Conservation (phyloP, 1,284 basidiomycete species). For the Cutaneotrichosporon spelunceum region DNA sequence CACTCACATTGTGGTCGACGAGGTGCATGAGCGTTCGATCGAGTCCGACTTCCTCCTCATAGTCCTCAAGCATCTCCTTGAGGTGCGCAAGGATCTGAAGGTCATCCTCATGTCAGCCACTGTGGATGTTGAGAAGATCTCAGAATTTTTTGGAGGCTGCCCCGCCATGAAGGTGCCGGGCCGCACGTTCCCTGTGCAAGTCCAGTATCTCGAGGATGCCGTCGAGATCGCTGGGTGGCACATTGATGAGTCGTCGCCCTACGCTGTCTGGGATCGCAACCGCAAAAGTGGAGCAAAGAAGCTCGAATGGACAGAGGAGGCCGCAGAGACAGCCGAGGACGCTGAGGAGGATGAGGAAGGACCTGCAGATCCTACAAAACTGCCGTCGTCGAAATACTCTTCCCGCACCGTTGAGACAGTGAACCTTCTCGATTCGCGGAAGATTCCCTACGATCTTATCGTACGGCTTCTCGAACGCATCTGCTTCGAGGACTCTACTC, state of each 20-base stretch:
- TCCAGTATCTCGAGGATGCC: slow-evolving; percentile 87
- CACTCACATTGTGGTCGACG: slow-evolving; percentile 56
- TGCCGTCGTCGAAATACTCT: slow-evolving; percentile 56
- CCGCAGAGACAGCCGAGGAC: slow-evolving; percentile 61
- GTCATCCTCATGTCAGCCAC: slow-evolving; percentile 98
- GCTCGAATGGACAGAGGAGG: slow-evolving; percentile 72
- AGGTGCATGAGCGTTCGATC: slow-evolving; percentile 86
- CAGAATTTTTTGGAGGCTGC: slow-evolving; percentile 87
- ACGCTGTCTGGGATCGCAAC: slow-evolving; percentile 64
- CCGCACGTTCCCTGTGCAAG: slow-evolving; percentile 92
- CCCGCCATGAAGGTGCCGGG: slow-evolving; percentile 87
- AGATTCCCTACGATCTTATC: slow-evolving; percentile 88
- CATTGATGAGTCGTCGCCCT: slow-evolving; percentile 78
- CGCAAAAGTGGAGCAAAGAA: slow-evolving; percentile 45
- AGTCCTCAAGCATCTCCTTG: slow-evolving; percentile 83
- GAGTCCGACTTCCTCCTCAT: slow-evolving; percentile 97
- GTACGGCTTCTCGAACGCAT: slow-evolving; percentile 78
- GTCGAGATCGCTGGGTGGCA: slow-evolving; percentile 82
- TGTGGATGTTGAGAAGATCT: slow-evolving; percentile 89
- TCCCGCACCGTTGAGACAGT: slow-evolving; percentile 74
- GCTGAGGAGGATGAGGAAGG: slow-evolving; percentile 46
- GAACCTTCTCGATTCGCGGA: slow-evolving; percentile 81
- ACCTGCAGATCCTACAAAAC: slow-evolving; percentile 40
- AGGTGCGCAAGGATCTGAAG: slow-evolving; percentile 76
- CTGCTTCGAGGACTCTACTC: slow-evolving; percentile 64